Base-by-base conservation (phyloP, 2,329 filamentous ascomycete species). In the Cladosporium cucumerinum region DNA sequence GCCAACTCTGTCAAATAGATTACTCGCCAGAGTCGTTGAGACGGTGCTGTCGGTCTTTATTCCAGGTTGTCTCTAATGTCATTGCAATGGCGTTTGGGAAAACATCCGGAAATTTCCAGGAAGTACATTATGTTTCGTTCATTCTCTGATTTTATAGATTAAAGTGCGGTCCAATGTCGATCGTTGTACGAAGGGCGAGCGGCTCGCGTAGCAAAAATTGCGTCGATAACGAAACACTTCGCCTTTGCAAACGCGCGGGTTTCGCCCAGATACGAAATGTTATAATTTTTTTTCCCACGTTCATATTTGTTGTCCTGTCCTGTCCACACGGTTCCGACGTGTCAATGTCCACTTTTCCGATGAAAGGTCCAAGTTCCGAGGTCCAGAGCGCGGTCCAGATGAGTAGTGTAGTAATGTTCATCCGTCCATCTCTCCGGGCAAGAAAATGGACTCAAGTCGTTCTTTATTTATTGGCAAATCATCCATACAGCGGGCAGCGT, bases 1-100 rank as follows among this genome's bases (percentile, higher is more conserved):
- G 60, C 60, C 23, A 30, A 55, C 28, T 39, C 49, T 46, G 85
- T 95, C 79, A 91, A 80, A 67, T 71, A 73, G 64, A 63, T 51
- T 58, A 39, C 39, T 39, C 23, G 12, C 23, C 55, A 46, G 25
- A 16, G n/a, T 57, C 16, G 10, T 16, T 39, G 54, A 46, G 11
- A 8, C 16, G 16, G 14, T 46, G 34, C 14, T 18, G 36, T 58
- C 36, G 32, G 16, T 39, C 8, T 58, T 58, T 39, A 14, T 57
- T 58, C 55, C 55, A 58, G 55, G 34, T 34, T 58, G 55, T 58
- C 55, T 46, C 36, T 58, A 46, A 46, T 58, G 55, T 58, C 55
- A 58, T 58, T 36, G 23, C 25, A 25, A n/a, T 58, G 55, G 55
- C 55, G 55, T 58, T 46, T n/a, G 55, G 55, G 55, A 43, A n/a